Base-by-base conservation (phyloP, 495 filamentous ascomycete genomes). In the Podospora pseudocomata region DNA sequence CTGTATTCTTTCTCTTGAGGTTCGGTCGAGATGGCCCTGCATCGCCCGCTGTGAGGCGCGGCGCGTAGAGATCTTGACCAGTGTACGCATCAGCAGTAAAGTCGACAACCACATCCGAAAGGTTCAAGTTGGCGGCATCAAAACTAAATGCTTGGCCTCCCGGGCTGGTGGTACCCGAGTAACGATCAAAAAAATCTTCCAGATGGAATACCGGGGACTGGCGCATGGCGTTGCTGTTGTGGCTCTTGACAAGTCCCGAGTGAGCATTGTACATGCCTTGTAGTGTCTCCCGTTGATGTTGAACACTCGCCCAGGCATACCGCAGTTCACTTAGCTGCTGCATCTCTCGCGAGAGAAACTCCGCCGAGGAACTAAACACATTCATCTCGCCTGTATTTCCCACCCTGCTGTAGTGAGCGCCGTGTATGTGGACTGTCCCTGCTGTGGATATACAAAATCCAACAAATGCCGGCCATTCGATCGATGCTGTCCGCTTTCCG, bases 151-250 rank as follows among this genome's bases (percentile, higher is more conserved):
- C 72, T 16, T 79, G 77, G 7, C 78, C 78, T 27, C 77, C 80
- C 0, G 77, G 72, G 13, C 80, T 76, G 3, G 78, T 78, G 13
- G 84, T 74, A 58, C 80, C 83, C 2, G 79, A 78, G 64, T 96
- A 96, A 23, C 92, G 86, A 72, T 94, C 91, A 72, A 94, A 89
- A 76, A 96, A 96, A 71, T 93, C 91, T 69, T 96, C 92, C 4
- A 93, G 84, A 66, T 93, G 90, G 71, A 94, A 94, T 18, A 90
- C 89, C 0, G 91, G 88, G 4, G 88, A 89, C 68, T 91, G 92
- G 4, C 90, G 86, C 72, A 82, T 78, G 4, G 78, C 72, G 67
- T 75, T 79, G 55, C 82, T 88, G 5, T 88, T 85, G 1, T 92
- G 79, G 18, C 87, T 88, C 66, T 91, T 89, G 20, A 93, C 88